Percentiles rank a stretch among this genome's conserved stretches.
Conservation (phyloP, 495 filamentous ascomycete species). For the Penicillium taxi region DNA sequence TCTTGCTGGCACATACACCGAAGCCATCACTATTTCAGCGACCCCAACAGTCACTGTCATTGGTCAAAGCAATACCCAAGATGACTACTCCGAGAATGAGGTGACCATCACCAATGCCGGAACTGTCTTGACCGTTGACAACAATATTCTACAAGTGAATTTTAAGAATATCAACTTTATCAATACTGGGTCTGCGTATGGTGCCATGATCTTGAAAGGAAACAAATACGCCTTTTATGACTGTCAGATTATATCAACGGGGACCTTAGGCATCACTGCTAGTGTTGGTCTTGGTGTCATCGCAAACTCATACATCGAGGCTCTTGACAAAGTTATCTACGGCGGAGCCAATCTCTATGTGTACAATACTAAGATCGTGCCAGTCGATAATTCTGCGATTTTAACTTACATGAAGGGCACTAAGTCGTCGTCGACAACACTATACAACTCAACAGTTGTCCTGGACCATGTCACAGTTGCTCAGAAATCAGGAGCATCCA, state of each 20-base stretch:
- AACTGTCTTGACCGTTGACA: constrained; percentile 4
- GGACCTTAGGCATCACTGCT: constrained; percentile 9
- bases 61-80: not conserved
- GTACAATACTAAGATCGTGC: constrained; percentile 8
- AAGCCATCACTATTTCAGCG: constrained; percentile 6
- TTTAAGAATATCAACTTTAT: constrained; percentile 9
- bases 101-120: constrained; percentile 4
- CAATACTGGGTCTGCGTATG: constrained; percentile 3
- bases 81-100: constrained; percentile 4
- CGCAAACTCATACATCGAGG: constrained; percentile 9
- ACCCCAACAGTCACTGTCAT: constrained; percentile 5
- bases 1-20: constrained; percentile 8
- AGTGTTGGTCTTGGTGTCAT: constrained; percentile 10
- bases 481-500: constrained; percentile 7
- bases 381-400: constrained; percentile 4
- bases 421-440: not conserved
- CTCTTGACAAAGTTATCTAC: constrained; percentile 9
- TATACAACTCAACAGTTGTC: constrained; percentile 8
- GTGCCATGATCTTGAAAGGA: constrained; percentile 8
- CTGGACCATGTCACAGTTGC: constrained; percentile 7
- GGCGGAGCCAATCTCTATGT: constrained; percentile 6
- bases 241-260: constrained; percentile 8
- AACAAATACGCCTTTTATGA: constrained; percentile 12
- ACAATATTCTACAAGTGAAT: constrained; percentile 6
- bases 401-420: constrained; percentile 10